Evolutionary conservation across 495 filamentous ascomycete species (phyloP), one percentile per base, ranked within the genome.

Genomic region (Peziza echinospora): DNA sequence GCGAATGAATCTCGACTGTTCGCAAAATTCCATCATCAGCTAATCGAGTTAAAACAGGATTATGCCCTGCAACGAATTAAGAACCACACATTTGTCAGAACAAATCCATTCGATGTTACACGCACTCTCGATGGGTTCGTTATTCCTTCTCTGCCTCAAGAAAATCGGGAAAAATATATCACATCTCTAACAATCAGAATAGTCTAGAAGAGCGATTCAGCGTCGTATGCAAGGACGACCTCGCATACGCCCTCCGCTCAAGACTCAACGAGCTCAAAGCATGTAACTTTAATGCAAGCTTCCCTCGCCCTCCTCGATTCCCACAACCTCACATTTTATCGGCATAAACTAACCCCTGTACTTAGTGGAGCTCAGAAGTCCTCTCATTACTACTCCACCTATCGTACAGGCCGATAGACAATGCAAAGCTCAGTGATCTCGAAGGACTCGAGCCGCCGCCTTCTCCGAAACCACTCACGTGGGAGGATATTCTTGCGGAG

Each of bases 31-130:
- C 54, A 56, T 24, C 47, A n/a, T 10, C 49, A 60, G 17, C 61
- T 58, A 48, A 56, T 55, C 45, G 58, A 59, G 43, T 47, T 10
- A 25, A 65, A n/a, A 59, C 59, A 69, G 55, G 64, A 78, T 16
- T 65, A 67, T n/a, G 64, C 68, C 0, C 57, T 74, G 26, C 69
- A 67, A 11, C 68, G 59, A 30, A 59, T 86, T 28, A 67, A 69
- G 46, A 62, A 75, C 26, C 67, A 78, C 45, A 69, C 64, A 26
- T 78, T 79, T 65, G 66, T 65, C 19, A 75, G 84, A 26, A 83
- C 77, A 0, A 89, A 94, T 63, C 87, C 91, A 54, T 97, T 94
- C 58, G 82, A 83, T 24, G 75, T 93, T 10, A 63, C 72, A 21
- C 69, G 71, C 16, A 75, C 71, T 26, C 69, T 92, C 5, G 72